Evolutionary conservation across 805 yeast genomes (phyloP).

Genomic region (Cyberlindnera japonica): DNA sequence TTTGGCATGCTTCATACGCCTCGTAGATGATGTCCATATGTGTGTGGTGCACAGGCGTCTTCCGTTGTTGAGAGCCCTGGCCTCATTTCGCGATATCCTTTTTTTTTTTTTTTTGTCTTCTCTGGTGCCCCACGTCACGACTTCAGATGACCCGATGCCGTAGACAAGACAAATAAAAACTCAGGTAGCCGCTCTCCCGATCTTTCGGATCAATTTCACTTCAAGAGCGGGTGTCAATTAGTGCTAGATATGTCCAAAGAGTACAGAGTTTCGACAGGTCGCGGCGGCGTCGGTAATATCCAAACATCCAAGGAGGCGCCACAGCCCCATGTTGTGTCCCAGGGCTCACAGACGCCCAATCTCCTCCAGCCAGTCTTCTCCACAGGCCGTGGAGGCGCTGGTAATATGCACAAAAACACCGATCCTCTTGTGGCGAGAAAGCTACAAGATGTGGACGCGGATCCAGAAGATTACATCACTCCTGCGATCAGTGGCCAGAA

Average conservation of each 20-base stretch:
- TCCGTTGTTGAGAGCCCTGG: too few species aligned
- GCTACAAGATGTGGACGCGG: slow-evolving; percentile 62
- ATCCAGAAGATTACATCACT: slow-evolving; percentile 35
- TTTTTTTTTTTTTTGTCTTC: too few species aligned
- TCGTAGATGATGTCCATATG: neutral
- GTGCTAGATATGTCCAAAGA: slow-evolving; percentile 13
- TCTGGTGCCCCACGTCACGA: slow-evolving; percentile 1
- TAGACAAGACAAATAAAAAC: neutral
- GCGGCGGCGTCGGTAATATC: slow-evolving; percentile 79
- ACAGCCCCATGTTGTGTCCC: slow-evolving; percentile 52
- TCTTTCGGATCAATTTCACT: neutral
- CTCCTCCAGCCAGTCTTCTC: slow-evolving; percentile 52
- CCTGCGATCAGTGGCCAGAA: slow-evolving; percentile 38
- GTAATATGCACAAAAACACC: slow-evolving; percentile 64
- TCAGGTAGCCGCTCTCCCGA: neutral
- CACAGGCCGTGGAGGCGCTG: slow-evolving; percentile 79
- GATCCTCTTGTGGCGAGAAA: slow-evolving; percentile 56
- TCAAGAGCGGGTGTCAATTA: neutral
- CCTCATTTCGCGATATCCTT: too few species aligned
- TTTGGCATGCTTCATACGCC: neutral
- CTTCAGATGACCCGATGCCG: neutral
- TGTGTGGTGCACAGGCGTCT: neutral
- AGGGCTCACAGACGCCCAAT: slow-evolving; percentile 60
- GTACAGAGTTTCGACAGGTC: slow-evolving; percentile 60
- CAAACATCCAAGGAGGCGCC: slow-evolving; percentile 40